Evolutionary conservation across 2,329 filamentous ascomycete species (phyloP), one percentile per base, ranked within the genome.

Genomic region (Cercospora citrullina): DNA sequence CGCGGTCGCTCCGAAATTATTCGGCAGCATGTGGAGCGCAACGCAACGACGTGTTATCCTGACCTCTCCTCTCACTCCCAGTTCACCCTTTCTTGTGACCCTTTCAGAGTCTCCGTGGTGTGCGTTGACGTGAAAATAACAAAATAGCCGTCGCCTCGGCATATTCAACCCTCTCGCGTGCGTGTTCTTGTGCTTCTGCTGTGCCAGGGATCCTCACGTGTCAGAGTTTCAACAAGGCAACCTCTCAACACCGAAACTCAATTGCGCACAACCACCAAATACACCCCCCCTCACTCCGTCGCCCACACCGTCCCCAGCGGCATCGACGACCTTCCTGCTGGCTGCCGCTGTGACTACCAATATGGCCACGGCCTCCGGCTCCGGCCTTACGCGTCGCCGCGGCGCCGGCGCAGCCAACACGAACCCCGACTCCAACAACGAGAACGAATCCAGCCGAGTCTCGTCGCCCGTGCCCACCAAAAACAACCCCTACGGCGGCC

Each of bases 321-420:
- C 42, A 51, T 51, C 45, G 21, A 26, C 45, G 36, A 61, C 59
- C 36, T 48, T 31, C 26, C 33, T 64, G 48, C 66, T 63, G 58
- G 63, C 59, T 28, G 53, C 26, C 23, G 26, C 53, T 16, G 48
- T 16, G 28, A 10, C 48, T 21, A 66, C 72, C 74, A 70, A 71
- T 51, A 90, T 90, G 88, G 86, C 87, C 81, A 85, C 87, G 79
- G 84, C 86, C 85, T 91, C 85, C 86, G 91, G 87, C 86, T 91
- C 85, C 86, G 92, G 87, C 85, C 87, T 86, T 85, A 91, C 85
- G 80, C 85, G 90, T 80, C 84, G 90, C 78, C 87, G 89, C 82
- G 89, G 87, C 78, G 89, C 86, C 75, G 88, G 84, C 76, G 87
- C 85, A 76, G 84, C 81, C 69, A 80, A 82, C 72, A 81, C 80